A percentile compares a stretch with the other conserved stretches of the same genome.
Conservation (phyloP, 2,329 filamentous ascomycete genomes). For the Venturia oleaginea region DNA sequence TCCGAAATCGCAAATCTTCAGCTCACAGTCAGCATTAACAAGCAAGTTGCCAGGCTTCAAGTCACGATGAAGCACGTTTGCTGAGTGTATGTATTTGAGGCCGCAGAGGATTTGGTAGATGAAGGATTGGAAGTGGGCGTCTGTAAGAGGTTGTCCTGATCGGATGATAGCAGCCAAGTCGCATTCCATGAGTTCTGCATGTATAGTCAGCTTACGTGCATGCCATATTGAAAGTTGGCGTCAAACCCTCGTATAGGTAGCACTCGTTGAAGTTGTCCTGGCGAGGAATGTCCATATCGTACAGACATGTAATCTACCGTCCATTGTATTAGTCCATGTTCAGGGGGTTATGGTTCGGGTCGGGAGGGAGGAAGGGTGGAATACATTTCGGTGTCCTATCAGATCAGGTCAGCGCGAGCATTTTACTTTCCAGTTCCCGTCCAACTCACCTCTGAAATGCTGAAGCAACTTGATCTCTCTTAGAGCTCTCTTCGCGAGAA, state of each 20-base stretch:
- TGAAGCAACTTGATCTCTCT: slow-evolving; percentile 98
- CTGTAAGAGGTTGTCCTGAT: slow-evolving; percentile 91
- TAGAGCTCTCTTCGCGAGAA: slow-evolving; percentile 92
- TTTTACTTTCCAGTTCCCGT: not conserved
- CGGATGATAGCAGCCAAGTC: slow-evolving; percentile 96
- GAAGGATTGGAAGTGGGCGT: slow-evolving; percentile 98
- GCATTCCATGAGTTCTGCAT: slow-evolving; percentile 93
- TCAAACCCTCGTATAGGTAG: slow-evolving; percentile 87
- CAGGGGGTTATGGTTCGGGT: not conserved
- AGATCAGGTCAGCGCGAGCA: slow-evolving; percentile 6
- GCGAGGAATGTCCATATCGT: slow-evolving; percentile 98
- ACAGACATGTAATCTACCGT: slow-evolving; percentile 86
- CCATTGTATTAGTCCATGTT: not conserved
- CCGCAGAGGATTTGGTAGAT: slow-evolving; percentile 99
- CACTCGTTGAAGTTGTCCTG: slow-evolving; percentile 99
- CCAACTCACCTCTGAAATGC: slow-evolving; percentile 63
- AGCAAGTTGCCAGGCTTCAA: slow-evolving; percentile 94
- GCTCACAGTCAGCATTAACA: slow-evolving; percentile 97
- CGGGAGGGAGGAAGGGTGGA: slow-evolving; percentile 16
- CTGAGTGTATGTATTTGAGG: slow-evolving; percentile 98
- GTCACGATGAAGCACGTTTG: slow-evolving; percentile 93
- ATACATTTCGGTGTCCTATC: slow-evolving; percentile 39
- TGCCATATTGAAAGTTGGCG: not conserved
- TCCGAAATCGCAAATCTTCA: slow-evolving; percentile 98
- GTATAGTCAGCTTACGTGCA: not conserved